These are phyloP conservation scores for Rhynchosporium graminicola DNA, from an alignment of 2,329 filamentous ascomycete genomes.

Conservation along the genomic window DNA sequence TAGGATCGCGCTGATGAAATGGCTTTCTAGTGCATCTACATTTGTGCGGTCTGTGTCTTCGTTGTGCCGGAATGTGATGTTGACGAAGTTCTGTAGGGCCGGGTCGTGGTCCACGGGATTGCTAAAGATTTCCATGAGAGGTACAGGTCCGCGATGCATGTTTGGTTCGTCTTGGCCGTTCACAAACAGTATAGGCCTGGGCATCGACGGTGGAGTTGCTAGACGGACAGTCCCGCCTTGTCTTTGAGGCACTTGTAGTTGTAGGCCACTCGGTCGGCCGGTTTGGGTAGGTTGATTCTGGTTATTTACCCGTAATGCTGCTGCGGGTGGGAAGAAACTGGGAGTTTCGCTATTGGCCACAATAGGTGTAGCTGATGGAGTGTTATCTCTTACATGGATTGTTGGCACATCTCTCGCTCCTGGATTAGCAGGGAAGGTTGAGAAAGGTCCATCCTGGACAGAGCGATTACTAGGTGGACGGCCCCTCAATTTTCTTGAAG, in stretches of 20 bases:
- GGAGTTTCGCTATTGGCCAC: constrained; percentile 44
- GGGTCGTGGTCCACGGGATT: constrained; percentile 29
- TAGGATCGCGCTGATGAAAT: constrained; percentile 54
- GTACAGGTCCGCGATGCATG: constrained; percentile 38
- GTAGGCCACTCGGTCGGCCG: constrained; percentile 52
- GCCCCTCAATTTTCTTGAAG: constrained; percentile 72
- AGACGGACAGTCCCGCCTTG: constrained; percentile 61
- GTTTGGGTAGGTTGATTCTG: constrained; percentile 26
- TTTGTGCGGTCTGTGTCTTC: constrained; percentile 48
- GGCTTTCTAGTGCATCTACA: constrained; percentile 56
- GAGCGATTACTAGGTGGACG: constrained; percentile 74
- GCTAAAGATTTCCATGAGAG: constrained; percentile 38
- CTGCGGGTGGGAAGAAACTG: constrained; percentile 39
- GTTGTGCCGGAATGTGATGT: constrained; percentile 37
- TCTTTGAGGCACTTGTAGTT: constrained; percentile 64
- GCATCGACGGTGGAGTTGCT: constrained; percentile 54
- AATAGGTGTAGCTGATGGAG: constrained; percentile 46
- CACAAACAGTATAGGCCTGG: constrained; percentile 45
- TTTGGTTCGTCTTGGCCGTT: constrained; percentile 45
- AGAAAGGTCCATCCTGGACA: constrained; percentile 66
- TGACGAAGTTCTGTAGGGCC: constrained; percentile 34
- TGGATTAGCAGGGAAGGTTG: constrained; percentile 66
- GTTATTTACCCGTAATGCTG: constrained; percentile 25
- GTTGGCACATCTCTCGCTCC: constrained; percentile 49
- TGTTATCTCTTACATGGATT: constrained; percentile 47